phyloP scores from a whole-genome alignment of 306 rosid species.

The Comarum palustre region DNA sequence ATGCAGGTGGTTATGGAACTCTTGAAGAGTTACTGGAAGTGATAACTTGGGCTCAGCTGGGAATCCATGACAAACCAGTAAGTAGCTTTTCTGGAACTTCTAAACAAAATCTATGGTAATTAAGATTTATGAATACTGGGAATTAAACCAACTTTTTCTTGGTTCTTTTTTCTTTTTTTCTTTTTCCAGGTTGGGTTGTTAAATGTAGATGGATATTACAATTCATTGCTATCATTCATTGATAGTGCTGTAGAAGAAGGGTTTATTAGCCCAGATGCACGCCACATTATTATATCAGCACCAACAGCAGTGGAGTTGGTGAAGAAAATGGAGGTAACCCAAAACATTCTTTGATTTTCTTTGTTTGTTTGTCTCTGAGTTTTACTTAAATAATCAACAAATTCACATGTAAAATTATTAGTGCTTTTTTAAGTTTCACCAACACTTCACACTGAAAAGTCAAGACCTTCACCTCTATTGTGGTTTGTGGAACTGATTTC shows the following conservation, averaged over 20 bases:
- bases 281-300: conserved; percentile 87
- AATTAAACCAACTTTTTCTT: not conserved
- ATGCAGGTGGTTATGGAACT: conserved; percentile 94
- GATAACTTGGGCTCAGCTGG: conserved; percentile 99
- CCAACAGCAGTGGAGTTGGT: conserved; percentile 84
- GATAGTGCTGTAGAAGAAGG: conserved; percentile 99
- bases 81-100: conserved; percentile 15
- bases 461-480: not conserved
- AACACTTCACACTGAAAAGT: not conserved
- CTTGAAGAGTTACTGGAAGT: conserved; percentile 96
- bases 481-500: not conserved
- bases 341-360: not conserved
- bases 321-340: conserved; percentile 85
- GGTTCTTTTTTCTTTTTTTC: not conserved
- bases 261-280: conserved; percentile 83
- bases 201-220: conserved; percentile 96
- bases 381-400: not conserved
- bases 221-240: conserved; percentile 74
- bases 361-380: not conserved
- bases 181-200: conserved; percentile 73
- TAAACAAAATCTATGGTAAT: not conserved
- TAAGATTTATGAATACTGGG: not conserved
- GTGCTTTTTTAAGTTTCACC: not conserved
- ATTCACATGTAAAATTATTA: not conserved
- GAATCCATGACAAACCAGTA: conserved; percentile 97